Base-by-base conservation (phyloP, 1,284 basidiomycete genomes). In the Cryptococcus sp. region DNA sequence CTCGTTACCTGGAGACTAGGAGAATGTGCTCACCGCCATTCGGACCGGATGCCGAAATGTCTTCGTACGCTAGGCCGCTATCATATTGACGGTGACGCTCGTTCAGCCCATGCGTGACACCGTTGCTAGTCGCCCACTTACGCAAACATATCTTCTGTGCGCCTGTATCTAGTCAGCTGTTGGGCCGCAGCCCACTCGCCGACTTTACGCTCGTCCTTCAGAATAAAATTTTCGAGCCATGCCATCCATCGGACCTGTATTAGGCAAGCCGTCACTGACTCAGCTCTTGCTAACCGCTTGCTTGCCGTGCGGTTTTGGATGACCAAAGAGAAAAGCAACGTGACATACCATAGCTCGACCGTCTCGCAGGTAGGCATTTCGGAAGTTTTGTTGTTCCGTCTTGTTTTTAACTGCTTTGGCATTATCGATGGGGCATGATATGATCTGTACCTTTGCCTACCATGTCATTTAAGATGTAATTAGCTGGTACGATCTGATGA, bases 131-230 rank as follows among this genome's bases (percentile, higher is more conserved):
- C 29, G 29, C 8, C 29, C 3, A 68, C 73, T 58, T 37, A 78
- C 85, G 87, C 87, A 73, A 88, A 96, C 71, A 87, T 79, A 75
- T 87, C 86, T 65, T 86, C 84, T 70, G 85, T 82, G 64, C 86
- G 81, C 55, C 94, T 83, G 77, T 86, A 94, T 70, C 88, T 85
- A 1, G 88, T 91, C 56, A 98, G 80, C 54, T 89, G 84, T 74
- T 87, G 88, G 0, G 87, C 91, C 3, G 93, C 95, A 67, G 94
- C 89, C 79, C 88, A 97, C 77, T 99, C 95, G 16, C 89, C 89
- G 59, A 98, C 86, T 48, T 77, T 70, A 59, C 88, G 84, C 62
- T 89, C 89, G 48, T 88, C 87, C 57, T 87, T 82, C 22, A 80
- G 73, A 22, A 98, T 81, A 75, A 88, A 87, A 64, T 87, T 81